A percentile compares a stretch with the other conserved stretches of the same genome.
phyloP scores from a whole-genome alignment of 2,329 filamentous ascomycete genomes.

The Knufia fluminis region DNA sequence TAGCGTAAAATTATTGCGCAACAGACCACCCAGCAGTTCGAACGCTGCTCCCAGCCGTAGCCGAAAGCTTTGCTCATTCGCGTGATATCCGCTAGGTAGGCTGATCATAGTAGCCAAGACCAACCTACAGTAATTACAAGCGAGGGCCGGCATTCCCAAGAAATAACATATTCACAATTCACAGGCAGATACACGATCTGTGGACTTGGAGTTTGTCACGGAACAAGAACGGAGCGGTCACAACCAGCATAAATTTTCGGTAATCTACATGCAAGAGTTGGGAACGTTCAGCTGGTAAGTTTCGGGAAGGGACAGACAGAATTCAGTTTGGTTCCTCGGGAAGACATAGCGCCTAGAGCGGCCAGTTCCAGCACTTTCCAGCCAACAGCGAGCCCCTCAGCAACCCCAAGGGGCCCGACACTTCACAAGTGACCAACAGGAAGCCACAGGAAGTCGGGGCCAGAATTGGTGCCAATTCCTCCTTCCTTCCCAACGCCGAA shows the following conservation, averaged over 20 bases:
- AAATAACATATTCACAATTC: too few relatives aligned
- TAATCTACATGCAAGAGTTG: not conserved
- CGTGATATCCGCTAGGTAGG: not conserved
- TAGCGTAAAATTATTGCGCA: not conserved
- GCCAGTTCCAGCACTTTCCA: not conserved
- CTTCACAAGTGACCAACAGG: slow-evolving; percentile 2
- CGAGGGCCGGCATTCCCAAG: not conserved
- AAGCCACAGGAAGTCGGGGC: not conserved
- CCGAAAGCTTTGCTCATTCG: not conserved
- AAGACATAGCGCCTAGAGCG: not conserved
- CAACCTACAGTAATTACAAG: not conserved
- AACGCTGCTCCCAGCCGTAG: not conserved
- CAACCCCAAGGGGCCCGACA: not conserved
- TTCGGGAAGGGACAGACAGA: slow-evolving; percentile 1
- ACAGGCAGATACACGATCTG: too few relatives aligned
- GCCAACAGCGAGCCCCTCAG: not conserved
- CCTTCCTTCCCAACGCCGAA: not conserved
- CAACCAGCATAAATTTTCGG: not conserved
- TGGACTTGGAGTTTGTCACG: too few relatives aligned
- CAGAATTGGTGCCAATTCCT: not conserved
- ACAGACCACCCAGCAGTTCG: not conserved
- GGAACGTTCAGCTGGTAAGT: not conserved
- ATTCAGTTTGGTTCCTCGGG: slow-evolving; percentile 1
- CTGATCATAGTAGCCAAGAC: not conserved
- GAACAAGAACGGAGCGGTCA: too few relatives aligned